phyloP scores from a whole-genome alignment of 345 rosid species.

The Isatis tinctoria region DNA sequence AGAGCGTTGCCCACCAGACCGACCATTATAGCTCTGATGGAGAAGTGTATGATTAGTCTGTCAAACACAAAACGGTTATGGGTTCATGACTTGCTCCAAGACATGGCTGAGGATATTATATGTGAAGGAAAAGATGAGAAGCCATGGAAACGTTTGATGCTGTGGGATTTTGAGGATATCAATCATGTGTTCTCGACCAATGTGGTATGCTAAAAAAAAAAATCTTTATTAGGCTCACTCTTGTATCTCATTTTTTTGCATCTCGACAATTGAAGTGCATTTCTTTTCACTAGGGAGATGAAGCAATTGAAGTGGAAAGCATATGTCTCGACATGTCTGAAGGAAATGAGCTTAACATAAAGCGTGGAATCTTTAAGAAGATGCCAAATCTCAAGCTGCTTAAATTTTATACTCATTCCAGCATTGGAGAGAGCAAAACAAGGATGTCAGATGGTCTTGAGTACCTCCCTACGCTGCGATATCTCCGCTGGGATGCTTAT shows the following conservation, averaged over 20 bases:
- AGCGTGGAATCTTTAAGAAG: slow-evolving; percentile 12
- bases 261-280: background rate
- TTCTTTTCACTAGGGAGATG: slow-evolving; percentile 4
- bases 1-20: slow-evolving; percentile 17
- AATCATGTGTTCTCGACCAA: slow-evolving; percentile 11
- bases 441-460: slow-evolving; percentile 20
- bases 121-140: slow-evolving; percentile 10
- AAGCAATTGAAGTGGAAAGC: slow-evolving; percentile 26
- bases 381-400: slow-evolving; percentile 29
- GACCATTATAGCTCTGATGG: slow-evolving; percentile 21
- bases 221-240: background rate
- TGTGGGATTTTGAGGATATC: slow-evolving; percentile 31
- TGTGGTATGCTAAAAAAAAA: background rate
- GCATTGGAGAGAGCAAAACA: background rate
- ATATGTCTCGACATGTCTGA: slow-evolving; percentile 14
- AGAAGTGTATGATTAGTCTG: slow-evolving; percentile 26
- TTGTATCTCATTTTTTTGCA: background rate
- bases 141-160: slow-evolving; percentile 30
- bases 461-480: slow-evolving; percentile 1
- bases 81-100: slow-evolving; percentile 32
- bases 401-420: background rate
- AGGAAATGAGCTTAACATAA: slow-evolving; percentile 10
- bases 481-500: slow-evolving; percentile 21
- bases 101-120: slow-evolving; percentile 27
- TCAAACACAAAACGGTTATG: slow-evolving; percentile 19